Evolutionary conservation across 2,329 filamentous ascomycete species (phyloP).

Genomic region (Harringtonia aguacate): DNA sequence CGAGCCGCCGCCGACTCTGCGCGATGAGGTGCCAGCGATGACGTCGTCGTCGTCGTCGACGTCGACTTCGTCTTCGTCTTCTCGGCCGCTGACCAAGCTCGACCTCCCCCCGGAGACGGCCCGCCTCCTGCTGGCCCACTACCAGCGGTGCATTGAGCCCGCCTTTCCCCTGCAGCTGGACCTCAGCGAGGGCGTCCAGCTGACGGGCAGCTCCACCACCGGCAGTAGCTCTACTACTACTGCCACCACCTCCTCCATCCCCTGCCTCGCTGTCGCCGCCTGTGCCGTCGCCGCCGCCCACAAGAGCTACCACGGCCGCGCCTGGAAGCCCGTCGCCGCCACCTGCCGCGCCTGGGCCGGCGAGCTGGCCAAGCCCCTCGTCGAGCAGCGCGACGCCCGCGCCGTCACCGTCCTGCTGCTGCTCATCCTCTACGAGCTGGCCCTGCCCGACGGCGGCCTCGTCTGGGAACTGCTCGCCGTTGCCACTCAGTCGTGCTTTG

Average conservation of each 20-base stretch:
- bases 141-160: slow-evolving; percentile 1
- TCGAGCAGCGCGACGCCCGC: not conserved
- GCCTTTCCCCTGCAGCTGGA: not conserved
- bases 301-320: not conserved
- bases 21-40: not conserved
- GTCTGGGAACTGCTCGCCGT: not conserved
- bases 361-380: not conserved
- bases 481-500: not conserved
- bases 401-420: not conserved
- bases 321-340: not conserved
- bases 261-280: not conserved
- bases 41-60: not conserved
- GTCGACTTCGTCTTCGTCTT: not conserved
- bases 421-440: slow-evolving; percentile 1
- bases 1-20: not conserved
- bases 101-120: not conserved
- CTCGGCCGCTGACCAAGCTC: not conserved
- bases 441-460: not conserved
- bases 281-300: no score
- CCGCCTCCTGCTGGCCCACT: not conserved
- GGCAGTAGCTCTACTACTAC: not conserved
- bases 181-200: not conserved
- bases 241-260: not conserved
- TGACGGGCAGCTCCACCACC: not conserved
- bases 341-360: not conserved